Percentiles rank a stretch among this genome's conserved stretches.
Conservation (phyloP, 257 asterid species). For the Solanum medicagineum region DNA sequence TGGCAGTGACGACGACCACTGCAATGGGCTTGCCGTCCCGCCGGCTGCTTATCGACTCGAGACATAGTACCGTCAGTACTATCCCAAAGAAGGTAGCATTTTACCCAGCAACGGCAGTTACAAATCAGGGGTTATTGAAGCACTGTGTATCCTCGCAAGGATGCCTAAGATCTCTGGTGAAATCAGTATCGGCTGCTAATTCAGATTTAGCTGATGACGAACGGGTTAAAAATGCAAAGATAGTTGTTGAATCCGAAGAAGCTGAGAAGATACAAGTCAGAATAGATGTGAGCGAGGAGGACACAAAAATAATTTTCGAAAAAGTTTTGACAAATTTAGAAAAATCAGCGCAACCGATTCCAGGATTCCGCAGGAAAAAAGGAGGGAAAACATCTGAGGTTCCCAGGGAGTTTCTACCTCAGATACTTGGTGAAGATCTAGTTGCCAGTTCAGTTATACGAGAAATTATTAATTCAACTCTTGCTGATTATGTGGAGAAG, state of each 20-base stretch:
- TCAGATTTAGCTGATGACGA: conserved; percentile 25
- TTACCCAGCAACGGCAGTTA: background rate
- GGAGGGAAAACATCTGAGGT: conserved; percentile 49
- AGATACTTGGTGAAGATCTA: conserved; percentile 67
- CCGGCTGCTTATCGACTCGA: background rate
- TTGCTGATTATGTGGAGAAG: conserved; percentile 63
- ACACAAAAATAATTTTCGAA: conserved; percentile 50
- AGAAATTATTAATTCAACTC: conserved; percentile 51
- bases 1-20: background rate
- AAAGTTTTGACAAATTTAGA: conserved; percentile 55
- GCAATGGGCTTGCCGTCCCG: background rate
- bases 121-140: background rate
- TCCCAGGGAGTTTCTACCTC: conserved; percentile 59
- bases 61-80: background rate
- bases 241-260: conserved; percentile 46
- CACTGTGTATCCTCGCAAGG: background rate
- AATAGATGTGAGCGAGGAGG: conserved; percentile 64
- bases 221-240: conserved; percentile 30
- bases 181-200: background rate
- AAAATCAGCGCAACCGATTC: conserved; percentile 72
- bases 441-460: conserved; percentile 57
- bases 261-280: conserved; percentile 61
- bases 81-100: background rate
- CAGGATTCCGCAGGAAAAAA: conserved; percentile 72
- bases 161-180: background rate